These are phyloP conservation scores for Panaeolus cyanescens DNA, from an alignment of 768 basidiomycete genomes.

Conservation along the genomic window DNA sequence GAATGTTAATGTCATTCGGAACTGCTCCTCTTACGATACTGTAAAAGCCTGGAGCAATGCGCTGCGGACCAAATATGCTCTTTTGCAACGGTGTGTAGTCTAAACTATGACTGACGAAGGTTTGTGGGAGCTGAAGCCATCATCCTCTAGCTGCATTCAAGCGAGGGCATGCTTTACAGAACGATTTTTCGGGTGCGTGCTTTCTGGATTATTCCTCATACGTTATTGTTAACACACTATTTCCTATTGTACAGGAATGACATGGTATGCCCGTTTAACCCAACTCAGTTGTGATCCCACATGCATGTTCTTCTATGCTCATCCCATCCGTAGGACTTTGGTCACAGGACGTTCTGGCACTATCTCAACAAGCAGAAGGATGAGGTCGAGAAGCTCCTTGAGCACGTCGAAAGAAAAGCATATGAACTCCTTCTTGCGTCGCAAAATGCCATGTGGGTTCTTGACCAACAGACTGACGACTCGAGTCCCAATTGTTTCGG, in stretches of 20 bases:
- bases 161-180: conserved; percentile 39
- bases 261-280: conserved; percentile 8
- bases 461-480: conserved; percentile 23
- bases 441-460: conserved; percentile 39
- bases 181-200: conserved; percentile 41
- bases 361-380: conserved; percentile 29
- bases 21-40: conserved; percentile 29
- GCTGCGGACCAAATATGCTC: conserved; percentile 31
- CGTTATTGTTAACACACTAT: neutral
- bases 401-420: conserved; percentile 31
- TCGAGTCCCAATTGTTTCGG: conserved; percentile 20
- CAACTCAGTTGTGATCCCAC: neutral
- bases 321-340: conserved; percentile 32
- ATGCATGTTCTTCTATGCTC: too few species aligned
- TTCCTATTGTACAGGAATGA: conserved; percentile 9
- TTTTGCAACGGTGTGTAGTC: conserved; percentile 29
- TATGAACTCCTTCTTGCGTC: conserved; percentile 33
- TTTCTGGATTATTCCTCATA: neutral
- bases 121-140: neutral
- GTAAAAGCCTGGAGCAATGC: conserved; percentile 33
- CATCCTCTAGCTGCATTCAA: conserved; percentile 33
- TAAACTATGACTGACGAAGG: neutral
- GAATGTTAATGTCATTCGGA: conserved; percentile 21
- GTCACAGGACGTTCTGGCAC: conserved; percentile 38
- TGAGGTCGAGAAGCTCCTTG: conserved; percentile 30